Evolutionary conservation across 2,329 filamentous ascomycete species (phyloP).

Genomic region (Pseudogymnoascus sp.): DNA sequence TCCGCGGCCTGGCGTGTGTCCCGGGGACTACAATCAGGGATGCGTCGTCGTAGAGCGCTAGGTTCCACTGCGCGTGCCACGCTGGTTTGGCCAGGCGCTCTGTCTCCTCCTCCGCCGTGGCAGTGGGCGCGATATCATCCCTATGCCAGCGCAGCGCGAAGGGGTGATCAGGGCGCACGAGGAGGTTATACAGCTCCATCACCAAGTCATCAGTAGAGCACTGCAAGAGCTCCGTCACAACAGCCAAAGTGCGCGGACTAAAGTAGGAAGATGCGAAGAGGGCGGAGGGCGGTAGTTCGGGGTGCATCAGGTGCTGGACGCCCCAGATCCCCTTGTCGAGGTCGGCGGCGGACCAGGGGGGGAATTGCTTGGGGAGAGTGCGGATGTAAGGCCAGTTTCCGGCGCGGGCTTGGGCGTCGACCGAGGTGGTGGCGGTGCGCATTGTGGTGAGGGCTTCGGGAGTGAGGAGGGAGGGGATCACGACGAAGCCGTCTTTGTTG

Average conservation of each 20-base stretch:
- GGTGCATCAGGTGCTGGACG: conserved; percentile 76
- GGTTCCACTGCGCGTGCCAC: conserved; percentile 79
- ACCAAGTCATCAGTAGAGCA: conserved; percentile 55
- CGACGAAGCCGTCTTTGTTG: conserved; percentile 64
- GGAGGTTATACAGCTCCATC: conserved; percentile 82
- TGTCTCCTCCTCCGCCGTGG: conserved; percentile 57
- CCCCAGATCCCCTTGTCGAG: conserved; percentile 69
- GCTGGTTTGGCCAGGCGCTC: conserved; percentile 49
- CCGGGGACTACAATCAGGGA: conserved; percentile 70
- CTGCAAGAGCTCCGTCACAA: conserved; percentile 56
- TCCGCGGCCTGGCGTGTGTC: conserved; percentile 63
- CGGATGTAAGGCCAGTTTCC: conserved; percentile 75
- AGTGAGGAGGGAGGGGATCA: conserved; percentile 57
- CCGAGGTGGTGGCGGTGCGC: conserved; percentile 47
- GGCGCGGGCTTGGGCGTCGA: conserved; percentile 53
- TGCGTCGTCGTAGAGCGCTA: conserved; percentile 67
- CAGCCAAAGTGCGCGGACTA: conserved; percentile 49
- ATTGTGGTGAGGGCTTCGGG: conserved; percentile 47
- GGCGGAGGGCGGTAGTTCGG: conserved; percentile 51
- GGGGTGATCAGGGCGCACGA: conserved; percentile 61
- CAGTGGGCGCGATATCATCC: conserved; percentile 67
- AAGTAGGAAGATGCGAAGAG: conserved; percentile 67
- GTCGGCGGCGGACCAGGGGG: conserved; percentile 62
- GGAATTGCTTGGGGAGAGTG: conserved; percentile 83
- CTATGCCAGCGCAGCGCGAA: conserved; percentile 79